These are phyloP conservation scores for Trichoderma simmonsii DNA, from an alignment of 2,329 filamentous ascomycete species.

Conservation along the genomic window DNA sequence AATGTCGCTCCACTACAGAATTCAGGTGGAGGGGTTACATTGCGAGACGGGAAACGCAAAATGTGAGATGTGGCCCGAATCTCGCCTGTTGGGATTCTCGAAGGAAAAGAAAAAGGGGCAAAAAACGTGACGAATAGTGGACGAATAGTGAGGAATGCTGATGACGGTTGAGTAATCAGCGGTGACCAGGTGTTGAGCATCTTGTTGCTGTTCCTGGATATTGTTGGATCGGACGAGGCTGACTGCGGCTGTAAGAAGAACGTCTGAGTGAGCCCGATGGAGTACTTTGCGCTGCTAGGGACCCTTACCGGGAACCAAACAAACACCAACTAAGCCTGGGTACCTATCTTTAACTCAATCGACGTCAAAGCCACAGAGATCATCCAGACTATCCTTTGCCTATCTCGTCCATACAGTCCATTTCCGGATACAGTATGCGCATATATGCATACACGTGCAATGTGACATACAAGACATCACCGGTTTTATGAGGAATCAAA, in stretches of 20 bases:
- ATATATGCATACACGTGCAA: background rate
- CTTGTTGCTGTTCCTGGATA: background rate
- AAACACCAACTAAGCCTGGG: background rate
- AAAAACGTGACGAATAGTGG: background rate
- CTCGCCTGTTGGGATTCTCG: conserved; percentile 1
- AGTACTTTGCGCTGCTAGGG: background rate
- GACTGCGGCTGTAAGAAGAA: background rate
- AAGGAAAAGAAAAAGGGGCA: background rate
- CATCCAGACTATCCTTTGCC: background rate
- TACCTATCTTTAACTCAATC: background rate
- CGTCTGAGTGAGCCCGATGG: background rate
- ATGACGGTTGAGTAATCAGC: background rate
- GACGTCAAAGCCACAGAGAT: background rate
- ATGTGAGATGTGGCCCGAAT: conserved; percentile 2
- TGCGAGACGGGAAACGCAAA: background rate
- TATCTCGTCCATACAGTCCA: background rate
- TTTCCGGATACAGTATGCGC: background rate
- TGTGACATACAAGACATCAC: background rate
- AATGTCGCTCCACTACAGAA: background rate
- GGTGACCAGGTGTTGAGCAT: background rate
- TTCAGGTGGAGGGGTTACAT: conserved; percentile 17
- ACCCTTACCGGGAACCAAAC: background rate
- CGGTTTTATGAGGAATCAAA: background rate
- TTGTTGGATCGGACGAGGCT: background rate
- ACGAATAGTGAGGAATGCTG: background rate